Evolutionary conservation across 1,139 yeast species (phyloP), one percentile per base, ranked within the genome.

Genomic region (Hyphopichia buzzinii): DNA sequence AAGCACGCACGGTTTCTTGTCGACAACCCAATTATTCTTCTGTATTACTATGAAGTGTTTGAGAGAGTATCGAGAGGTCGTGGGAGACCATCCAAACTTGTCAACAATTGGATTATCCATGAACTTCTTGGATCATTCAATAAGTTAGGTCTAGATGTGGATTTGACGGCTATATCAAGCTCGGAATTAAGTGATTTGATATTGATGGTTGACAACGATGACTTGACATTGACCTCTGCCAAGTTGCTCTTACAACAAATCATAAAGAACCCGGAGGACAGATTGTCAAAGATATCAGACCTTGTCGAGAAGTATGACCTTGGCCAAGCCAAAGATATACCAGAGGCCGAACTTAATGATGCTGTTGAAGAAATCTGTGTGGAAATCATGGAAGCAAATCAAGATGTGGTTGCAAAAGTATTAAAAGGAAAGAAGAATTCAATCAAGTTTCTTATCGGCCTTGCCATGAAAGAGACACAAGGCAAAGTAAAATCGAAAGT

Each of bases 21-120:
- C 38, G 71, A 73, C 32, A 66, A 77, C 41, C 58, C 62, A 3
- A 47, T 44, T 1, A 49, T 77, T 26, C 67, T 79, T 28, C 54
- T 64, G 0, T 84, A 79, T 51, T 89, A 81, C 57, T 49, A 71
- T 21, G 50, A 62, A 1, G 60, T 84, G 1, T 71, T 62, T 44
- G 55, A 61, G 0, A 37, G 41, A 2, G 42, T 61, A 5, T 59
- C 44, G 1, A 25, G 19, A 2, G 35, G 39, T 26, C 42, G 38
- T 41, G 52, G 38, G 38, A 43, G 57, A 8, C 51, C 63, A 5
- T 46, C 62, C 4, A 72, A 67, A 39, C 50, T 67, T 21, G 80
- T 84, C 1, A 80, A 83, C 29, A 88, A 86, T 50, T 89, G 96
- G 96, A 59, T 89, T 8, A 79, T 88, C 15, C 94, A 92, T 58